phyloP scores from a whole-genome alignment of 2,329 filamentous ascomycete genomes.

The Penicillium oxalicum region DNA sequence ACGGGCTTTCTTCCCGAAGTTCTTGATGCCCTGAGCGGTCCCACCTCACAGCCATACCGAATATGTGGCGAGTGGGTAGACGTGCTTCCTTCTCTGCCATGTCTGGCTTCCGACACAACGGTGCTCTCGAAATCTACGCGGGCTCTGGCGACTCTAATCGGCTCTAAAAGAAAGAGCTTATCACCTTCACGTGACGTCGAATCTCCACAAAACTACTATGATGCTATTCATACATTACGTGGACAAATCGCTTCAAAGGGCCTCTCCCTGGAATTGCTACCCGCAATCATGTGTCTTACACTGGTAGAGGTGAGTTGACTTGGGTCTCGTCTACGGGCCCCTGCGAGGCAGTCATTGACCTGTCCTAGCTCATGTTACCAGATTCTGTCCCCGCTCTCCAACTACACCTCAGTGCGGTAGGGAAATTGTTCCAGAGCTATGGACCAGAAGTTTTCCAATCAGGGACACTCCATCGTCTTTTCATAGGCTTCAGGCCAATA shows the following conservation, averaged over 20 bases:
- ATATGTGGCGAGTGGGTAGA: conserved; percentile 41
- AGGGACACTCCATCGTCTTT: conserved; percentile 35
- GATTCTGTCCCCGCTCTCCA: conserved; percentile 20
- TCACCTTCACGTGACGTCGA: not conserved
- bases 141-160: conserved; percentile 26
- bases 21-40: too few species aligned
- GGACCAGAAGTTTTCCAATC: conserved; percentile 26
- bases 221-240: conserved; percentile 21
- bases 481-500: conserved; percentile 38
- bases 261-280: conserved; percentile 19
- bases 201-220: not conserved
- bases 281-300: conserved; percentile 34
- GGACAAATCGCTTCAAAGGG: conserved; percentile 7
- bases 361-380: conserved; percentile 29
- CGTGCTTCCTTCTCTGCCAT: conserved; percentile 21
- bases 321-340: not conserved
- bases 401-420: conserved; percentile 34
- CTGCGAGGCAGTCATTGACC: too few species aligned
- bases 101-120: conserved; percentile 5
- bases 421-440: conserved; percentile 29
- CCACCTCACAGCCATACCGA: conserved; percentile 12
- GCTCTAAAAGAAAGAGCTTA: not conserved
- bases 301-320: conserved; percentile 22
- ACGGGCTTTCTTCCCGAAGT: not conserved
- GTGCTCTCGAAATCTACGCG: conserved; percentile 28